Conservation (phyloP, 2,329 filamentous ascomycete genomes). For the Talaromyces sp. region DNA sequence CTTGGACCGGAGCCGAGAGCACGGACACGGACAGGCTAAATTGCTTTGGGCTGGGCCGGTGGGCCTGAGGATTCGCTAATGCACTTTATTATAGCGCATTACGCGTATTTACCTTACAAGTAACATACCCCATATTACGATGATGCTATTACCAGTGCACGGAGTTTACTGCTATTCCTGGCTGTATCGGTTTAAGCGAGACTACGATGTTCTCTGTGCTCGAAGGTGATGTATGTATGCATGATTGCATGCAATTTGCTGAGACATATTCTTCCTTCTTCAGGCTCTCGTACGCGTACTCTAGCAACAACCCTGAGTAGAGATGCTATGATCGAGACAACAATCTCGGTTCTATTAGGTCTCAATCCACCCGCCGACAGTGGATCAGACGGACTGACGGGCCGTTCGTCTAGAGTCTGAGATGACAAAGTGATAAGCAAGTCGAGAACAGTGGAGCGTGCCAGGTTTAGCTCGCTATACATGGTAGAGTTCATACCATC, state of each 20-base stretch:
- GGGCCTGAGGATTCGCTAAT: slow-evolving; percentile 1
- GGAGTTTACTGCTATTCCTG: slow-evolving; percentile 3
- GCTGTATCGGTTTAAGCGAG: neutral
- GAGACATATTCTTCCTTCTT: neutral
- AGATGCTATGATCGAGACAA: neutral
- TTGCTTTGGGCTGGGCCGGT: neutral
- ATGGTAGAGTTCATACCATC: neutral
- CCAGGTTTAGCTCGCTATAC: neutral
- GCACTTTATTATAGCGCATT: slow-evolving; percentile 3
- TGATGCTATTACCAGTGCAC: neutral
- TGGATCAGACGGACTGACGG: neutral
- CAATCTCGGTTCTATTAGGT: neutral
- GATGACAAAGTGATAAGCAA: neutral
- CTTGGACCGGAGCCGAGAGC: slow-evolving; percentile 9
- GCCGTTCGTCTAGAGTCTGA: too few species aligned
- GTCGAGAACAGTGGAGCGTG: neutral
- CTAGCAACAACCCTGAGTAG: neutral
- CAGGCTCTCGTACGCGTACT: neutral
- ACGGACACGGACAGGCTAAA: slow-evolving; percentile 8
- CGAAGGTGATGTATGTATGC: too few species aligned
- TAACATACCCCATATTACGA: neutral
- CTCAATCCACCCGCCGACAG: neutral
- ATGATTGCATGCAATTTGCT: too few species aligned
- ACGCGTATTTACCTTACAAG: neutral
- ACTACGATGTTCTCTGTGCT: neutral